Percentiles rank a stretch among this genome's conserved stretches.
Evolutionary conservation across 768 basidiomycete genomes (phyloP).

Genomic region (Termitomyces sp.): DNA sequence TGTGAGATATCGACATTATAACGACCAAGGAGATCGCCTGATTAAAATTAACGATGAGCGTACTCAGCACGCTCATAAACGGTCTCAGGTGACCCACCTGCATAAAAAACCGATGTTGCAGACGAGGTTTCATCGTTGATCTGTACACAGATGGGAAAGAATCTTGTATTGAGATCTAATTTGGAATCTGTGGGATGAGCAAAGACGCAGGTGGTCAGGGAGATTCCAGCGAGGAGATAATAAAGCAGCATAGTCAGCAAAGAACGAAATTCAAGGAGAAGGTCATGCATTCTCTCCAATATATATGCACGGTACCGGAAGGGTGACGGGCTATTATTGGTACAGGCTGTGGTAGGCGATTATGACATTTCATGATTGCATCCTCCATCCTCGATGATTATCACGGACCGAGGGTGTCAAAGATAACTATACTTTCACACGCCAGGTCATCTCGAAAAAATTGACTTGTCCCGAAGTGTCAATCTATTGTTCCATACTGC

Average conservation of each 20-base stretch:
- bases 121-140: constrained; percentile 36
- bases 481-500: too few species aligned
- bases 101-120: constrained; percentile 42
- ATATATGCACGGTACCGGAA: too few species aligned
- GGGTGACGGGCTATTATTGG: too few species aligned
- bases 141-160: constrained; percentile 26
- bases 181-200: background rate
- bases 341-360: too few species aligned
- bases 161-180: background rate
- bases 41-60: background rate
- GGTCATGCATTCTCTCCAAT: too few species aligned
- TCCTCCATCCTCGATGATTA: too few species aligned
- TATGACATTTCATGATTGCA: too few species aligned
- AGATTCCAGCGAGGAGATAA: background rate
- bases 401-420: too few species aligned
- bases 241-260: background rate
- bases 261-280: too few species aligned
- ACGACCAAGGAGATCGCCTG: constrained; percentile 14
- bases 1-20: constrained; percentile 44
- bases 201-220: background rate
- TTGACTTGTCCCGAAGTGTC: too few species aligned
- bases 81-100: constrained; percentile 23
- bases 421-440: too few species aligned
- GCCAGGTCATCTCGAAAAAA: too few species aligned
- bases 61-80: background rate